phyloP scores from a whole-genome alignment of 2,329 filamentous ascomycete species.

The Epichloe coenophiala region DNA sequence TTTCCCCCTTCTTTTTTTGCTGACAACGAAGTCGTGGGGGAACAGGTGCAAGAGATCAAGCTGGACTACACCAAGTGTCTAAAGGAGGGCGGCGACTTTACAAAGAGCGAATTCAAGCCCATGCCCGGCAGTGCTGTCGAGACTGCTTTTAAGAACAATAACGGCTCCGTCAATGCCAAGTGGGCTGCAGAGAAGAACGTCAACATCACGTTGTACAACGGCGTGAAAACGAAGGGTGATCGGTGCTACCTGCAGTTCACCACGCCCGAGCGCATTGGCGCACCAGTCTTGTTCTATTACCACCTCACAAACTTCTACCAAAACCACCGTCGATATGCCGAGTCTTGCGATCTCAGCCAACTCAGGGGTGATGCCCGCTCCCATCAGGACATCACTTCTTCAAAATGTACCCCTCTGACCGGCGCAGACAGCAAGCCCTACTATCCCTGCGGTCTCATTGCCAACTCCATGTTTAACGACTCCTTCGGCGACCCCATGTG shows the following conservation, averaged over 20 bases:
- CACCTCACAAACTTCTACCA: constrained; percentile 97
- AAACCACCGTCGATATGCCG: constrained; percentile 92
- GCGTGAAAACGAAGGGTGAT: constrained; percentile 23
- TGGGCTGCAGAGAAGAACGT: constrained; percentile 29
- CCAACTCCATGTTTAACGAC: constrained; percentile 96
- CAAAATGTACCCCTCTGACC: constrained; percentile 64
- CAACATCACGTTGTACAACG: constrained; percentile 26
- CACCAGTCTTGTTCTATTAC: constrained; percentile 89
- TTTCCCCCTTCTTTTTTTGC: background rate
- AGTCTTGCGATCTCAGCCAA: constrained; percentile 73
- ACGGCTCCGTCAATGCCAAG: constrained; percentile 22
- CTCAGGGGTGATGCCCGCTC: constrained; percentile 55
- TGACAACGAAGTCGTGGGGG: background rate
- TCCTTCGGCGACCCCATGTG: constrained; percentile 57
- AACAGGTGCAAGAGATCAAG: constrained; percentile 73
- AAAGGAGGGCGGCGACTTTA: constrained; percentile 33
- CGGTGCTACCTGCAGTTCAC: constrained; percentile 66
- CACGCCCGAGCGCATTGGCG: constrained; percentile 63
- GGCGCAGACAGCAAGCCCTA: constrained; percentile 50
- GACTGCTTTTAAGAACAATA: constrained; percentile 56
- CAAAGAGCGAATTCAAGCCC: constrained; percentile 20
- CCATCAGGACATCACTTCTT: constrained; percentile 45
- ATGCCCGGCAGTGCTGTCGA: constrained; percentile 47
- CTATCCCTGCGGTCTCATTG: constrained; percentile 91
- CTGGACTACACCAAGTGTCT: constrained; percentile 83